phyloP scores from a whole-genome alignment of 23 red algal species.

The Chondrus crispus region DNA sequence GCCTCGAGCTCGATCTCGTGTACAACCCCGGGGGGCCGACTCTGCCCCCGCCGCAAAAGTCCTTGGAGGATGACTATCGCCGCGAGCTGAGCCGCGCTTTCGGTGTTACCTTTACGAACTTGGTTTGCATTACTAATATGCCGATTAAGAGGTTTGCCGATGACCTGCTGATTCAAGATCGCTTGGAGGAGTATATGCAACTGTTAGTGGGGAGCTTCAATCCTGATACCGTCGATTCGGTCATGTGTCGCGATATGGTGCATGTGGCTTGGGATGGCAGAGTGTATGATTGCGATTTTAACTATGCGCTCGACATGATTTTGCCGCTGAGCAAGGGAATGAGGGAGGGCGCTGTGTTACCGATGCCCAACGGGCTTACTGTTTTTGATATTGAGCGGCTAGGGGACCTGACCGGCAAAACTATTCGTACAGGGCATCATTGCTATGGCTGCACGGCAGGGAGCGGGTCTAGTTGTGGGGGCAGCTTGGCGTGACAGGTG shows the following conservation, averaged over 20 bases:
- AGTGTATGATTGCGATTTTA: slow-evolving; percentile 97
- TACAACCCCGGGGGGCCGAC: slow-evolving; percentile 86
- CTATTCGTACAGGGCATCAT: slow-evolving; percentile 76
- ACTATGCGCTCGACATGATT: slow-evolving; percentile 91
- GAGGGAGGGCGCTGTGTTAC: not conserved
- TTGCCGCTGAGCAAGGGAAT: slow-evolving; percentile 20
- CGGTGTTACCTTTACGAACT: slow-evolving; percentile 76
- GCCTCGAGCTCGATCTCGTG: slow-evolving; percentile 77
- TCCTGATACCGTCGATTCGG: slow-evolving; percentile 28
- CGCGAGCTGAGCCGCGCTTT: slow-evolving; percentile 68
- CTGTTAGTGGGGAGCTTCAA: slow-evolving; percentile 72
- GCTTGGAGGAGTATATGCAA: slow-evolving; percentile 63
- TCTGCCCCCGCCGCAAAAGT: slow-evolving; percentile 73
- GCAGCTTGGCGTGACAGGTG: slow-evolving; percentile 47
- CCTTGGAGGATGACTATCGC: slow-evolving; percentile 80
- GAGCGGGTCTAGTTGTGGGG: slow-evolving; percentile 89
- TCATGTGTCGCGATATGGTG: slow-evolving; percentile 94
- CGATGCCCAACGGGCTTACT: not conserved
- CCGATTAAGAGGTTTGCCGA: slow-evolving; percentile 93
- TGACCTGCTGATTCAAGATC: slow-evolving; percentile 57
- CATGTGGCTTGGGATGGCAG: slow-evolving; percentile 84
- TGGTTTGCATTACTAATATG: slow-evolving; percentile 93
- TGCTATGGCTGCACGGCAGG: slow-evolving; percentile 98
- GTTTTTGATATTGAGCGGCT: slow-evolving; percentile 87
- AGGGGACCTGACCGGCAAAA: slow-evolving; percentile 12